Evolutionary conservation across 1,139 yeast genomes (phyloP), one percentile per base, ranked within the genome.

Genomic region (Geotrichum bryndzae): DNA sequence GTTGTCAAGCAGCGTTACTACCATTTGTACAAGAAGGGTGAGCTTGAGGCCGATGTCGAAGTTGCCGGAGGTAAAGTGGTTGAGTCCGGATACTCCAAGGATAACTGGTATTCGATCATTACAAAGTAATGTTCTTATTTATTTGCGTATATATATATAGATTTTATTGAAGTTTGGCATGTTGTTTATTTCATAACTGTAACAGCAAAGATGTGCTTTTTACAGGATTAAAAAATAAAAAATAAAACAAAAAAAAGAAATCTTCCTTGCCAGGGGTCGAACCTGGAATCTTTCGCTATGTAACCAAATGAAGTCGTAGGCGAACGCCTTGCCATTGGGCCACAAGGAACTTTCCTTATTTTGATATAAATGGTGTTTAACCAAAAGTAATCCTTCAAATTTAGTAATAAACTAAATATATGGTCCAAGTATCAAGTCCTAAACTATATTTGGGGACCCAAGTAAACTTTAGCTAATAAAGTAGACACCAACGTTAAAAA

Each of bases 51-150:
- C 3, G 90, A 91, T 70, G 88, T 90, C 18, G 71, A 69, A 27
- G 71, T 71, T 27, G 96, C 96, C 0, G 95, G 95, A 1, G 90
- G 86, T 1, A 68, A 65, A 2, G 78, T 92, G 0, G 79, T 88
- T 0, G 84, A 82, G 41, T 78, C 82, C 58, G 99, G 99, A 0
- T 95, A 92, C 71, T 98, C 94, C 71, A 83, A 82, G 69, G 99
- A 95, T 71, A 94, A 94, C 71, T 94, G 99, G 98, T 94, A 97
- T 90, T 87, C 80, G 1, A 77, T 86, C 1, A 77, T 80, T 18
- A 74, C 75, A 66, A 54, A 55, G 38, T 57, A 29, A 45, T 6
- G 31, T 29, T 27, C 33, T 29, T 29, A 29, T 29, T 29, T 29
- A 29, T 29, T 29, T 29, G 18, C 48, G 22, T 41, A 2, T 41